Evolutionary conservation across 345 rosid species (phyloP).

Genomic region (Moringa oleifera): DNA sequence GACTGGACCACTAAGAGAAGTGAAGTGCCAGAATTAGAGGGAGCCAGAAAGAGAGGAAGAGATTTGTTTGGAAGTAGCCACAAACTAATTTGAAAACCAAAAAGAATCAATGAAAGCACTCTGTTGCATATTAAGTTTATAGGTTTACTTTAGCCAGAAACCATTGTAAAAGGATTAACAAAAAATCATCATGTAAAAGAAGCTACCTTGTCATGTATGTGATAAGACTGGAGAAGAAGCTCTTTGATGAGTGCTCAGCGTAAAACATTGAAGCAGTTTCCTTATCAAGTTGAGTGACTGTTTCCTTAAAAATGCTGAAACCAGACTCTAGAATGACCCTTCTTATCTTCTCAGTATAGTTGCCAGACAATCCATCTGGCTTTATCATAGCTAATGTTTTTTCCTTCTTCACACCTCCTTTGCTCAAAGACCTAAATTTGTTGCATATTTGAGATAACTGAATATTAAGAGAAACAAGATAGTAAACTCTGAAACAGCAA

Average conservation of each 20-base stretch:
- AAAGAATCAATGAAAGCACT: background rate
- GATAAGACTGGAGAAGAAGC: slow-evolving; percentile 59
- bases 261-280: slow-evolving; percentile 56
- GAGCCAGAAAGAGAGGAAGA: background rate
- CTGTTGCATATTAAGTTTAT: background rate
- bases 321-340: slow-evolving; percentile 39
- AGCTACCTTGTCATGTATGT: slow-evolving; percentile 71
- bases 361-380: slow-evolving; percentile 75
- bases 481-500: background rate
- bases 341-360: slow-evolving; percentile 52
- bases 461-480: background rate
- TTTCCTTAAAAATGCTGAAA: slow-evolving; percentile 52
- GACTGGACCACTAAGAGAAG: slow-evolving; percentile 60
- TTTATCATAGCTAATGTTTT: slow-evolving; percentile 73
- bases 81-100: background rate
- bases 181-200: background rate
- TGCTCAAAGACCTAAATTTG: slow-evolving; percentile 33
- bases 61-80: background rate
- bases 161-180: background rate
- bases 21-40: slow-evolving; percentile 6
- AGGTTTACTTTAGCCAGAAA: background rate
- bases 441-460: slow-evolving; percentile 7
- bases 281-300: slow-evolving; percentile 42
- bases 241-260: slow-evolving; percentile 58
- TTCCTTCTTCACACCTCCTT: slow-evolving; percentile 32